Base-by-base conservation (phyloP, 2,329 filamentous ascomycete genomes). In the Phoma sp. region DNA sequence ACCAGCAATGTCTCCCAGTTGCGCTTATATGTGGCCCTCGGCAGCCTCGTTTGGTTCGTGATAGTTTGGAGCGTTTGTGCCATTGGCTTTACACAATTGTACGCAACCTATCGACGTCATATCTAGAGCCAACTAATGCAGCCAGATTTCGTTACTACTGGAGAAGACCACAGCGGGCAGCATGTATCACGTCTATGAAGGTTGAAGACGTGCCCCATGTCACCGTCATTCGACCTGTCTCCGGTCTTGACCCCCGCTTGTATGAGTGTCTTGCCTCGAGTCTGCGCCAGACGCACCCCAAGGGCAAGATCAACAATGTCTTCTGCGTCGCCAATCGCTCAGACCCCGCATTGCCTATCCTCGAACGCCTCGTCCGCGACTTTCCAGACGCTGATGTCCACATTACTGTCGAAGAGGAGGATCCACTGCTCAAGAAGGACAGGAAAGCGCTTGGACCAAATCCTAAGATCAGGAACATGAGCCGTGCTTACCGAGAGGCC, bases 381-480 rank as follows among this genome's bases (percentile, higher is more conserved):
- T 93, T 93, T 64, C 86, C 90, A 0, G 75, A 78, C 11, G 83
- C 86, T 64, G 88, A 96, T 75, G 88, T 86, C 2, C 83, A 82
- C 46, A 80, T 98, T 3, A 82, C 93, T 10, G 81, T 97, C 40
- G 93, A 97, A 77, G 85, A 90, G 42, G 89, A 96, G 55, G 92
- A 96, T 71, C 86, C 89, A 0, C 74, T 86, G 25, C 78, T 96
- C 7, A 83, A 85, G 47, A 83, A 81, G 25, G 66, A 79, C 26
- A 74, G 77, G 10, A 82, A 81, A 47, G 66, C 68, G 51, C 82
- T 98, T 51, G 96, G 96, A 0, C 95, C 95, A 1, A 99, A 99
- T 69, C 95, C 95, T n/a, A 99, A 99, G 80, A 96, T 99, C 65
- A 84, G 95, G 43, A 99, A 99, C 73, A 91, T 98, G 81, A 97